Conservation (phyloP, 768 basidiomycete species). For the Pleurotus platypus region DNA sequence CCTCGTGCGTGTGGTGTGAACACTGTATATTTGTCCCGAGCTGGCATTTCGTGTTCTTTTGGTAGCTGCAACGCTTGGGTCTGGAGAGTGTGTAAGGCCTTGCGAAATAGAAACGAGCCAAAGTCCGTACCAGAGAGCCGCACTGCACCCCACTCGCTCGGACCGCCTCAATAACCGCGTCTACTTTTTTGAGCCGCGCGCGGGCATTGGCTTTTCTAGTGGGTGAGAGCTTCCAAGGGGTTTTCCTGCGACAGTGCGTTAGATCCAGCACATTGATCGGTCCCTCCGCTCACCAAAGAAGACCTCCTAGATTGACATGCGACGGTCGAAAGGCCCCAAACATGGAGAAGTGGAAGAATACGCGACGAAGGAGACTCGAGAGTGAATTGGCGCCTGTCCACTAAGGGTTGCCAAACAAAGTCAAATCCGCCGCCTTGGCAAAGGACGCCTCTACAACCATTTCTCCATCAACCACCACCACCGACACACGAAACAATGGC, state of each 20-base stretch:
- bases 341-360: slow-evolving; percentile 41
- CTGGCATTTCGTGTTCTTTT: slow-evolving; percentile 89
- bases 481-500: no score
- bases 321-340: slow-evolving; percentile 83
- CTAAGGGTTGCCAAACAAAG: neutral
- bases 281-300: slow-evolving; percentile 66
- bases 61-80: slow-evolving; percentile 76
- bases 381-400: neutral
- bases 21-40: slow-evolving; percentile 94
- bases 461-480: no score
- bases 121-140: slow-evolving; percentile 59
- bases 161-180: slow-evolving; percentile 89
- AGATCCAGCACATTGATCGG: slow-evolving; percentile 2
- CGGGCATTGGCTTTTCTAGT: slow-evolving; percentile 94
- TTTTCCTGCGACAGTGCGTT: slow-evolving; percentile 61
- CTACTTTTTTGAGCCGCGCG: slow-evolving; percentile 85
- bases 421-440: neutral
- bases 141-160: slow-evolving; percentile 78
- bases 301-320: slow-evolving; percentile 64
- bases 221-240: slow-evolving; percentile 86
- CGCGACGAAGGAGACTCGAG: neutral
- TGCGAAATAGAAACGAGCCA: neutral
- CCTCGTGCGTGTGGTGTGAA: slow-evolving; percentile 68
- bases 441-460: no score
- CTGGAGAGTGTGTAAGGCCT: slow-evolving; percentile 30